Evolutionary conservation across 2,329 filamentous ascomycete genomes (phyloP), one percentile per base, ranked within the genome.

Genomic region (Epichloe sp.): DNA sequence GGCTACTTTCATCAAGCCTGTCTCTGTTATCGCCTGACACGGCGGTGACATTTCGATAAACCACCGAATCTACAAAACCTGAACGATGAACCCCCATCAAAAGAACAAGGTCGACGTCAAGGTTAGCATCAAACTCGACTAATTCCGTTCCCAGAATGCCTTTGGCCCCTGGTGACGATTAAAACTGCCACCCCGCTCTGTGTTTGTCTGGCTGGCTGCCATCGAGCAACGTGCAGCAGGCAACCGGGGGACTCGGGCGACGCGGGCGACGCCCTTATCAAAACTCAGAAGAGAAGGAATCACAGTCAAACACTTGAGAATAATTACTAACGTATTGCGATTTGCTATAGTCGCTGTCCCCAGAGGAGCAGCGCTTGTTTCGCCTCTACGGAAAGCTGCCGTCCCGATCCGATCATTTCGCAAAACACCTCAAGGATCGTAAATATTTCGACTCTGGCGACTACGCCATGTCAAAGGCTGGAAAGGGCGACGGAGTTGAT

Each of bases 381-480:
- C 86, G 90, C 58, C 84, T 97, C 58, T 98, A 98, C 71, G 93
- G 93, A 72, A 97, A 97, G 74, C 84, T 97, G 54, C 93, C 93
- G 57, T 95, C 86, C 70, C 93, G 93, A 70, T 94, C 90, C 69
- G 91, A 96, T 70, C 80, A 96, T 63, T 84, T 97, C 62, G 89
- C 94, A 76, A 97, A 97, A 77, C 95, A 97, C 68, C 81, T 97
- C 66, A 96, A 96, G 79, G 93, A 97, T 70, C 90, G 93, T 75
- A 98, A 95, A 75, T 96, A 95, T 75, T 96, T 96, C 71, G 89
- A 96, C 75, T 93, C 86, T 54, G 90, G 89, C 64, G 89, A 96
- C 74, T 96, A 95, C 64, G 90, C 90, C 64, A 86, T 95, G 73
- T 91, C 86, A 70, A 95, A 96, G 76, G 93, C 93, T 54, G 93